These are phyloP conservation scores for Ogataea degrootiae DNA, from an alignment of 805 yeast genomes.

Conservation along the genomic window DNA sequence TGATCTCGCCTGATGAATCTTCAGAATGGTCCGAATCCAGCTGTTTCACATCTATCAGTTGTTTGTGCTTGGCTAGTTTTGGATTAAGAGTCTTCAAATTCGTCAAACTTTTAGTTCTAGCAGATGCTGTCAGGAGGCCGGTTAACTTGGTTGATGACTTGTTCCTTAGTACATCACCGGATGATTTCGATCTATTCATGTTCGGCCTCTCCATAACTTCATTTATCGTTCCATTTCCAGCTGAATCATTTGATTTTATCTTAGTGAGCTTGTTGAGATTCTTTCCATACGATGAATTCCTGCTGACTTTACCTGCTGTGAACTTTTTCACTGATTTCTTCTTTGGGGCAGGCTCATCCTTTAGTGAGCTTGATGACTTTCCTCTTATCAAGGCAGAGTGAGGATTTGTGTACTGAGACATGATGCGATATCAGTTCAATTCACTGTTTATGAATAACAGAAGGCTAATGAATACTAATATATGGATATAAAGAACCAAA, in stretches of 20 bases:
- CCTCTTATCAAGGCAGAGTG: slow-evolving; percentile 19
- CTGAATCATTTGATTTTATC: slow-evolving; percentile 27
- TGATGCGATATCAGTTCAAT: background rate
- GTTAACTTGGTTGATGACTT: slow-evolving; percentile 17
- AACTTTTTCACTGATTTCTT: slow-evolving; percentile 29
- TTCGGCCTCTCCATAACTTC: slow-evolving; percentile 20
- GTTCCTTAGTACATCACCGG: slow-evolving; percentile 19
- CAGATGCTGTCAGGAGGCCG: slow-evolving; percentile 1
- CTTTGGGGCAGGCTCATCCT: slow-evolving; percentile 19
- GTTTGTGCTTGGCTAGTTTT: slow-evolving; percentile 13
- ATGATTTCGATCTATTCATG: slow-evolving; percentile 21
- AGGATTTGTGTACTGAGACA: slow-evolving; percentile 10
- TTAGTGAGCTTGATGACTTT: slow-evolving; percentile 23
- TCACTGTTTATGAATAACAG: too few relatives aligned
- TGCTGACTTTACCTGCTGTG: slow-evolving; percentile 29
- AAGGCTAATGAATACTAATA: too few relatives aligned
- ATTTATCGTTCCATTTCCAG: background rate
- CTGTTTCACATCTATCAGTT: slow-evolving; percentile 23
- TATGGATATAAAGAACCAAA: too few relatives aligned
- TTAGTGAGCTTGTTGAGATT: slow-evolving; percentile 29
- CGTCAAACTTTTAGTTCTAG: slow-evolving; percentile 23
- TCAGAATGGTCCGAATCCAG: slow-evolving; percentile 22
- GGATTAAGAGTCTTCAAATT: slow-evolving; percentile 22
- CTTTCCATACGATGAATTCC: slow-evolving; percentile 33
- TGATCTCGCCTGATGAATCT: slow-evolving; percentile 7